Base-by-base conservation (phyloP, 1,284 basidiomycete species). In the Tylopilus sp. region DNA sequence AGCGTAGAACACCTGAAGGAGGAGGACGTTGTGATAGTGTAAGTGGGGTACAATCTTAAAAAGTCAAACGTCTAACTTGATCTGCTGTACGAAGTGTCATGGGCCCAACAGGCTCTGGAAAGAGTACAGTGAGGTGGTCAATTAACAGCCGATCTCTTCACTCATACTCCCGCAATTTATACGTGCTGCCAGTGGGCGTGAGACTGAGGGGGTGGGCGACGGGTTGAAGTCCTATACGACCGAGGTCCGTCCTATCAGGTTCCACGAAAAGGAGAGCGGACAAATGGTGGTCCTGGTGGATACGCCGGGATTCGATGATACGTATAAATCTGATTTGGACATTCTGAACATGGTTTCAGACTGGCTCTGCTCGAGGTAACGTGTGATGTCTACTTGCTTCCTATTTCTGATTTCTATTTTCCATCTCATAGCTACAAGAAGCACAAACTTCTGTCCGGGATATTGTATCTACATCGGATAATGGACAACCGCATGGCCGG, bases 381-480 rank as follows among this genome's bases (percentile, higher is more conserved):
- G 19, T 24, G 12, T n/a, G n/a, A 24, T 49, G 47, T 13, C 24
- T 24, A 59, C 38, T 19, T 4, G 12, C 24, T 41, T 57, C 51
- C 61, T 53, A 13, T 32, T 4, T 13, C 4, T 47, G 29, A 61
- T 19, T 19, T 36, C 8, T 53, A 15, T 36, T 13, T 41, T 32
- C 47, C 22, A 13, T 56, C 36, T 33, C 13, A 49, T 51, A 83
- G 81, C 44, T 77, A 81, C 62, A 68, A 78, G 58, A 67, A 74
- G 39, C 77, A 77, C 65, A 39, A 38, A 44, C 53, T 75, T 32
- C 70, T 84, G 7, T 71, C 77, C 19, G 86, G 85, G 1, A 75
- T 87, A 59, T 77, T 87, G n/a, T 87, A 86, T 70, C 71, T 84
- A 62, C 85, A 87, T 63, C 79, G 81, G 19, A 87, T 87, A 60